These are phyloP conservation scores for Diutina pseudorugosa DNA, from an alignment of 1,139 yeast genomes.

Conservation along the genomic window DNA sequence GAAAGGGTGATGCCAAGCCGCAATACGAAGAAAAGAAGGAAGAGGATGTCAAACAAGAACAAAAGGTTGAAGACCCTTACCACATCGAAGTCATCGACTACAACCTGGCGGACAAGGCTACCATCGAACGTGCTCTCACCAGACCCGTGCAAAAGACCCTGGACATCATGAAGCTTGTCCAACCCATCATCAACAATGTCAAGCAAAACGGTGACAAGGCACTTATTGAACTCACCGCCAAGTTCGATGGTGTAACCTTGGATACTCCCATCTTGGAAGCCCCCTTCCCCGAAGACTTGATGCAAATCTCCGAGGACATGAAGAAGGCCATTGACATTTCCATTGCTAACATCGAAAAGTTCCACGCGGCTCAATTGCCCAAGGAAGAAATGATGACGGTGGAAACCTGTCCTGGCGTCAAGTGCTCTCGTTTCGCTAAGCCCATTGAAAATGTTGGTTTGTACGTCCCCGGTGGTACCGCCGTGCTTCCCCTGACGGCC, in stretches of 20 bases:
- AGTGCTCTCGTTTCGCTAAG: slow-evolving; percentile 87
- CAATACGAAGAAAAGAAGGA: slow-evolving; percentile 30
- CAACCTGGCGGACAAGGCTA: slow-evolving; percentile 25
- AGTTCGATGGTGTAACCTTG: slow-evolving; percentile 77
- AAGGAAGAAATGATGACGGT: slow-evolving; percentile 62
- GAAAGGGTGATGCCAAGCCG: slow-evolving; percentile 93
- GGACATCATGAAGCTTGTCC: slow-evolving; percentile 83
- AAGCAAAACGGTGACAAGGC: slow-evolving; percentile 76
- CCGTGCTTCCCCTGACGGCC: slow-evolving; percentile 94
- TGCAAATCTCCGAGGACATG: slow-evolving; percentile 68
- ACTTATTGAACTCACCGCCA: slow-evolving; percentile 71
- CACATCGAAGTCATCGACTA: slow-evolving; percentile 52
- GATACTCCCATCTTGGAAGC: slow-evolving; percentile 66
- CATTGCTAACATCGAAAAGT: slow-evolving; percentile 74
- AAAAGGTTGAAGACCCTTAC: slow-evolving; percentile 19
- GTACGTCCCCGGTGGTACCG: slow-evolving; percentile 98
- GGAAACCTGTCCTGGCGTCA: slow-evolving; percentile 89
- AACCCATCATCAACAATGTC: slow-evolving; percentile 78
- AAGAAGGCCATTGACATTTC: slow-evolving; percentile 82
- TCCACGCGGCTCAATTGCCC: slow-evolving; percentile 85
- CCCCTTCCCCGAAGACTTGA: slow-evolving; percentile 71
- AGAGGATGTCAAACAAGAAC: slow-evolving; percentile 10
- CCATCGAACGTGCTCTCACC: slow-evolving; percentile 46
- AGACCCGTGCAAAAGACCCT: slow-evolving; percentile 90
- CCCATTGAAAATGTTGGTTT: slow-evolving; percentile 92